A percentile compares a stretch with the other conserved stretches of the same genome.
Evolutionary conservation across 139 green algal species (phyloP).

Genomic region (Bryopsis sp.): DNA sequence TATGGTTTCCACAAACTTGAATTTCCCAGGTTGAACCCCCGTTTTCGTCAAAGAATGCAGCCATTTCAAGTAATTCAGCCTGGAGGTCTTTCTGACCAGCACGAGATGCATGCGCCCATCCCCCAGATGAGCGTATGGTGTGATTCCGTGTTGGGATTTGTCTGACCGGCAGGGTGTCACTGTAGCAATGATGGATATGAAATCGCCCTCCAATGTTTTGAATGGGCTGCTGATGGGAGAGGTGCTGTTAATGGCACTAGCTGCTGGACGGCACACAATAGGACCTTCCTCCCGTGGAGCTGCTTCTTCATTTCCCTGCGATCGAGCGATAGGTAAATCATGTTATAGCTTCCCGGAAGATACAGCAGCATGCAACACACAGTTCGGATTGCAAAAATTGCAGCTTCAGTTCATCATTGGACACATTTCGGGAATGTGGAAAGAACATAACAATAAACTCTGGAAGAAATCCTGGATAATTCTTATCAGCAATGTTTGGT

Average conservation of each 20-base stretch:
- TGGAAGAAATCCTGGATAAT: too few relatives aligned
- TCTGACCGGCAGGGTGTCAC: slow-evolving; percentile 69
- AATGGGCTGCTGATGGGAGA: background rate
- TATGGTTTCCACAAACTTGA: slow-evolving; percentile 41
- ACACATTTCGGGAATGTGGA: too few relatives aligned
- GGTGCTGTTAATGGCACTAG: slow-evolving; percentile 3
- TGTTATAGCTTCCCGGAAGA: too few relatives aligned
- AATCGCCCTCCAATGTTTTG: slow-evolving; percentile 41
- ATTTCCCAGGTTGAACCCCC: slow-evolving; percentile 39
- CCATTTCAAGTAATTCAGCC: slow-evolving; percentile 61
- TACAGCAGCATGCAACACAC: too few relatives aligned
- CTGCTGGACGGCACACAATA: too few relatives aligned
- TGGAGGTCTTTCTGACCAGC: slow-evolving; percentile 46
- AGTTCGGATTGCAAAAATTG: too few relatives aligned
- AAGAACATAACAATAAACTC: too few relatives aligned
- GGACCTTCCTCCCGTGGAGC: too few relatives aligned
- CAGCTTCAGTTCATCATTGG: too few relatives aligned
- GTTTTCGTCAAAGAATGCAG: slow-evolving; percentile 40
- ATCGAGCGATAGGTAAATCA: background rate
- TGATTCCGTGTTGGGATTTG: slow-evolving; percentile 49
- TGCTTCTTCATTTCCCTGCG: too few relatives aligned
- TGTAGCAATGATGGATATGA: slow-evolving; percentile 56
- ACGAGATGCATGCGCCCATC: slow-evolving; percentile 71
- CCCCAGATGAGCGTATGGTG: slow-evolving; percentile 54
- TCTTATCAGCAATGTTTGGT: background rate